A percentile compares a stretch with the other conserved stretches of the same genome.
Conservation (phyloP, 176 grass and related monocot genomes). For the Echinochloa phyllopogon region DNA sequence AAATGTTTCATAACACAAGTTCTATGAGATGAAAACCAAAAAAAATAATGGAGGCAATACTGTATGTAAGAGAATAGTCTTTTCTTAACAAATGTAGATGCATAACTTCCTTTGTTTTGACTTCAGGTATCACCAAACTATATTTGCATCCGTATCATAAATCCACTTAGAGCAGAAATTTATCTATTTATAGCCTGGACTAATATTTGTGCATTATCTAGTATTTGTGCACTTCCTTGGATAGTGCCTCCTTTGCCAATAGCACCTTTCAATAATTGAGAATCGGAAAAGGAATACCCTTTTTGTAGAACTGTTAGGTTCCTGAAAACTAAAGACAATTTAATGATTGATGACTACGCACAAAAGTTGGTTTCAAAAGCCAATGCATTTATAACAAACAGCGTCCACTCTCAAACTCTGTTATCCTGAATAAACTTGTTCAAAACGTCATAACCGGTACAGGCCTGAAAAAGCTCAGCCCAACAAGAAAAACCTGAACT, state of each 20-base stretch:
- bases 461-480: neutral
- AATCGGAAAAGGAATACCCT: slow-evolving; percentile 8
- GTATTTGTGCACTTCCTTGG: slow-evolving; percentile 18
- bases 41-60: neutral
- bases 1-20: neutral
- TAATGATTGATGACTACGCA: slow-evolving; percentile 12
- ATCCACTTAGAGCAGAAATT: neutral
- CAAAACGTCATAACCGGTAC: neutral
- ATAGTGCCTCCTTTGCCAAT: slow-evolving; percentile 1
- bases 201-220: slow-evolving; percentile 17
- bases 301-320: slow-evolving; percentile 1
- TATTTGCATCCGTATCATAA: slow-evolving; percentile 23
- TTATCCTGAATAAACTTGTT: neutral
- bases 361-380: neutral
- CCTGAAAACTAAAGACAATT: neutral
- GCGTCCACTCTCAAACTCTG: neutral
- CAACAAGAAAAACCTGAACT: neutral
- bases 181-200: slow-evolving; percentile 16
- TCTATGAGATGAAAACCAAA: neutral
- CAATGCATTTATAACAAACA: neutral
- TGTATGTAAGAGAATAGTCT: neutral
- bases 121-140: slow-evolving; percentile 21
- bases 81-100: neutral
- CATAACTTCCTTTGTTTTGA: slow-evolving; percentile 14
- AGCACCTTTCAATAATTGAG: neutral